A percentile compares a stretch with the other conserved stretches of the same genome.
phyloP scores from a whole-genome alignment of 2,329 filamentous ascomycete species.

The Zymoseptoria brevis region DNA sequence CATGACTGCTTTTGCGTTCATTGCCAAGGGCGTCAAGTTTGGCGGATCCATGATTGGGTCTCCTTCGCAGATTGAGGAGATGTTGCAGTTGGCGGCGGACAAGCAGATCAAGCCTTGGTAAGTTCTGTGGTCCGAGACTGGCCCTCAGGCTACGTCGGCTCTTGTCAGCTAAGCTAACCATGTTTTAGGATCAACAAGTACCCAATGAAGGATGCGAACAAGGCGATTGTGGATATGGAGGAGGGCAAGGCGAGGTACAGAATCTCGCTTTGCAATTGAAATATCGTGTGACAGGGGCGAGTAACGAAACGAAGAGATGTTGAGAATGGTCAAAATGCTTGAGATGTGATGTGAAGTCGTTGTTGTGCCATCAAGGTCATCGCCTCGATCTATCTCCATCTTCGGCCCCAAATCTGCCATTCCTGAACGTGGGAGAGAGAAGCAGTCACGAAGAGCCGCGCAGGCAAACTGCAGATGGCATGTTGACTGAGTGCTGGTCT shows the following conservation, averaged over 20 bases:
- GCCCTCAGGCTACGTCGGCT: too few species aligned
- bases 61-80: constrained; percentile 53
- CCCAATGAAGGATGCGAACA: constrained; percentile 52
- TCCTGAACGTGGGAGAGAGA: too few species aligned
- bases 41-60: constrained; percentile 43
- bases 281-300: constrained; percentile 6
- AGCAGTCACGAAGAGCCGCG: too few species aligned
- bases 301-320: constrained; percentile 1
- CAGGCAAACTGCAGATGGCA: too few species aligned
- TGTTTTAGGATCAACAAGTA: constrained; percentile 48
- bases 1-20: constrained; percentile 51
- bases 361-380: not conserved
- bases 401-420: not conserved
- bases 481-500: too few species aligned
- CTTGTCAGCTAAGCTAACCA: not conserved
- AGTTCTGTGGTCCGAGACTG: not conserved
- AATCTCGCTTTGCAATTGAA: constrained; percentile 2
- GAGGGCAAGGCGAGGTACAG: constrained; percentile 45
- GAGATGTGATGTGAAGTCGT: not conserved
- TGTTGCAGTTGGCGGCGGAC: constrained; percentile 53
- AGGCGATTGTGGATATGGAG: constrained; percentile 50
- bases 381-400: not conserved
- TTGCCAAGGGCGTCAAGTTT: constrained; percentile 46
- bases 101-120: constrained; percentile 50
- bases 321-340: not conserved